Evolutionary conservation across 371 early-diverging fungal species (phyloP).

Genomic region (Zychaea mexicana): DNA sequence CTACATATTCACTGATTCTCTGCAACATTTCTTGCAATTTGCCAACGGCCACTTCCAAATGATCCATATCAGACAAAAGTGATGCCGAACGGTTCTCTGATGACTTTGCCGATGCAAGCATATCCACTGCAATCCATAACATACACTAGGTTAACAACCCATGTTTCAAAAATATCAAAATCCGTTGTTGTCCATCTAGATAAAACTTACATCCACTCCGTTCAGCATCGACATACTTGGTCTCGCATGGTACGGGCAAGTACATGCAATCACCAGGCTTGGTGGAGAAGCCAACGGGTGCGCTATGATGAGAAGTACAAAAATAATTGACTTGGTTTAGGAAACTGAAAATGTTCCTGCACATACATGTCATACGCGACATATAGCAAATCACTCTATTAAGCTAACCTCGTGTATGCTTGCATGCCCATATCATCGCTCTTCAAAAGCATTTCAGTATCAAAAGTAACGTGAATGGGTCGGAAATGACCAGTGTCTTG

Average conservation of each 20-base stretch:
- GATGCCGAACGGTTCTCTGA: constrained; percentile 58
- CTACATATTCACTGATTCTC: constrained; percentile 83
- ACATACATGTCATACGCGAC: no score
- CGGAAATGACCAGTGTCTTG: constrained; percentile 79
- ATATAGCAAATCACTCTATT: neutral
- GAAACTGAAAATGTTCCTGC: neutral
- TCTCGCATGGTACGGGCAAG: constrained; percentile 84
- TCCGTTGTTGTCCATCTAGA: neutral
- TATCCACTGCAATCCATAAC: constrained; percentile 70
- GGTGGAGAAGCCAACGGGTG: constrained; percentile 71
- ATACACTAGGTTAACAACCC: neutral
- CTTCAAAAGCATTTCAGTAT: constrained; percentile 70
- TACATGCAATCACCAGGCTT: constrained; percentile 82
- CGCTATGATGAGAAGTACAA: constrained; percentile 46
- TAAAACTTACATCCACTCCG: constrained; percentile 77
- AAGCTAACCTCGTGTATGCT: constrained; percentile 69
- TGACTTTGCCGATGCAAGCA: constrained; percentile 74
- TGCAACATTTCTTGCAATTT: constrained; percentile 86
- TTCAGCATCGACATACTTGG: constrained; percentile 89
- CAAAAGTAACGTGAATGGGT: constrained; percentile 88
- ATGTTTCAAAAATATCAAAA: neutral
- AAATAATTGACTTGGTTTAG: neutral
- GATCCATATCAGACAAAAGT: constrained; percentile 87
- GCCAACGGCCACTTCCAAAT: constrained; percentile 78
- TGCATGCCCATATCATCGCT: constrained; percentile 75